phyloP scores from a whole-genome alignment of 768 basidiomycete species.

The Tephrocybe sp. region DNA sequence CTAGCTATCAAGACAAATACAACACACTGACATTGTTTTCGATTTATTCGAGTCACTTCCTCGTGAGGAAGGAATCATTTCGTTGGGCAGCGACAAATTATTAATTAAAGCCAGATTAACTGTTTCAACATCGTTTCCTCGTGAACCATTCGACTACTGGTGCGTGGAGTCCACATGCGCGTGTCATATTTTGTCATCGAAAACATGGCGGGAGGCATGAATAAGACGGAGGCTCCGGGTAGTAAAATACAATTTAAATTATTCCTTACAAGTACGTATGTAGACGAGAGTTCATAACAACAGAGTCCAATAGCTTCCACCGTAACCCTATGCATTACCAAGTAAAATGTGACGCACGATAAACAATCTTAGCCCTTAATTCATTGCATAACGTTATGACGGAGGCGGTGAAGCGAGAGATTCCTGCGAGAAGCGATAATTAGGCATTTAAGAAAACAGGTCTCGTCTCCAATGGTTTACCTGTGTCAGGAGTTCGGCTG shows the following conservation, averaged over 20 bases:
- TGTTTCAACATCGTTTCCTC: no score
- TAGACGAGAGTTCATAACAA: slow-evolving; percentile 6
- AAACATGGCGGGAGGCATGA: neutral
- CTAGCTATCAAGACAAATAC: slow-evolving; percentile 2
- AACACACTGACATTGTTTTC: no score
- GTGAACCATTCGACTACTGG: no score
- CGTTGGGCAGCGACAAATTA: no score
- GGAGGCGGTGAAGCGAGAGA: slow-evolving; percentile 73
- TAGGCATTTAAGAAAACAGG: neutral
- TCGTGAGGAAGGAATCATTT: neutral
- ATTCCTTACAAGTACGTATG: slow-evolving; percentile 18
- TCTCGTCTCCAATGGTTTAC: slow-evolving; percentile 29
- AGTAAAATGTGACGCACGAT: slow-evolving; percentile 6
- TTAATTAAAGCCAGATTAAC: no score
- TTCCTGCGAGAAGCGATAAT: slow-evolving; percentile 38
- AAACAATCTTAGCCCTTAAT: neutral
- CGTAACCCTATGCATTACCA: slow-evolving; percentile 4
- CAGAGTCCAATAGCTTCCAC: slow-evolving; percentile 5
- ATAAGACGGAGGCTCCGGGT: slow-evolving; percentile 6
- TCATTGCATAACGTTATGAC: slow-evolving; percentile 30
- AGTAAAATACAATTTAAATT: slow-evolving; percentile 16
- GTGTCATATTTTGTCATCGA: neutral
- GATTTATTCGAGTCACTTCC: no score
- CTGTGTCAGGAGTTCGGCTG: slow-evolving; percentile 66
- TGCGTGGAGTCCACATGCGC: no score